Conservation (phyloP, 1,139 yeast genomes). For the Magnusiomyces paraingens region DNA sequence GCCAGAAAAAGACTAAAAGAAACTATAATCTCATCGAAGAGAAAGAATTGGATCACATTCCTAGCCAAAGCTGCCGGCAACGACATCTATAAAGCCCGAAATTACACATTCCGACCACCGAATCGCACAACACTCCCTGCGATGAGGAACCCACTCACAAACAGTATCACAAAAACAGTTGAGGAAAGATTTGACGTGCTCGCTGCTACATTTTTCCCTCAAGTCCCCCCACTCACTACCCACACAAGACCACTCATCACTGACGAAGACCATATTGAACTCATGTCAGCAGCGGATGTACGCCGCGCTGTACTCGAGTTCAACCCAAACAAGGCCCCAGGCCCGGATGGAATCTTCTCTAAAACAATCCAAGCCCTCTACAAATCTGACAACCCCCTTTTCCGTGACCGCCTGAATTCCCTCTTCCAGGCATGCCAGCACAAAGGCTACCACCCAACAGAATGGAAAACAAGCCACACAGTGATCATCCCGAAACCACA, state of each 20-base stretch:
- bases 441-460: conserved; percentile 2
- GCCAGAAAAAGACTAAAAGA: too few relatives aligned
- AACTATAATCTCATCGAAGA: too few relatives aligned
- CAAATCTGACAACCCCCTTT: too few relatives aligned
- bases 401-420: neutral
- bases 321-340: conserved; percentile 7
- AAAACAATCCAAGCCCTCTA: neutral
- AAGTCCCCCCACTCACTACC: neutral
- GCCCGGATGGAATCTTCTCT: conserved; percentile 8
- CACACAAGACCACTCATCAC: neutral
- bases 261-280: neutral
- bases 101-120: neutral
- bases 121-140: neutral
- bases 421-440: conserved; percentile 5
- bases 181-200: neutral
- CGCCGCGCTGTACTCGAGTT: neutral
- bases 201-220: neutral
- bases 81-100: neutral
- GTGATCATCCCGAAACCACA: too few relatives aligned
- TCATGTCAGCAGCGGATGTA: neutral
- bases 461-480: neutral
- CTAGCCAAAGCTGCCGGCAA: neutral
- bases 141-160: neutral
- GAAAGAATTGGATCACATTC: neutral
- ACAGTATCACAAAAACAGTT: too few relatives aligned